Evolutionary conservation across 495 filamentous ascomycete species (phyloP).

Genomic region (Chaetomidium leptoderma): DNA sequence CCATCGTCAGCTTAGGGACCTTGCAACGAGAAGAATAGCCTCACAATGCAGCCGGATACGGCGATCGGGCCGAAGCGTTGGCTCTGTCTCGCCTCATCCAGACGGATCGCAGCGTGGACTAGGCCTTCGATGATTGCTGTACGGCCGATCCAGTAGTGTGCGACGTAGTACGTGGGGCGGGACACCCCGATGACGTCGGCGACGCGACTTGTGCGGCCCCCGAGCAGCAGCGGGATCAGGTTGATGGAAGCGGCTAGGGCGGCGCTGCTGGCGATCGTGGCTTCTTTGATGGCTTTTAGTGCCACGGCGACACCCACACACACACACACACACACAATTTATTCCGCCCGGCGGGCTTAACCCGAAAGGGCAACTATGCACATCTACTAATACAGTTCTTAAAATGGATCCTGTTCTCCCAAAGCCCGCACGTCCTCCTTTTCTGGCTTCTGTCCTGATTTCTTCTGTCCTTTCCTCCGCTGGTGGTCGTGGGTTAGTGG

Average conservation of each 20-base stretch:
- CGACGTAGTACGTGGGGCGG: constrained; percentile 1
- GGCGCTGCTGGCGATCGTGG: constrained; percentile 2
- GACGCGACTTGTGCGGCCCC: not conserved
- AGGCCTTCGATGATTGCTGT: constrained; percentile 2
- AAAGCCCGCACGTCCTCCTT: no score
- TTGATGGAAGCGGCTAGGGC: constrained; percentile 8
- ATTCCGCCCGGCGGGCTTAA: no score
- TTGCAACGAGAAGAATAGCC: not conserved
- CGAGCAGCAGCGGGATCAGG: constrained; percentile 4
- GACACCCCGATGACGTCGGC: constrained; percentile 1
- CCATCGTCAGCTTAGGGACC: constrained; percentile 2
- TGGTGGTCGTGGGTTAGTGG: no score
- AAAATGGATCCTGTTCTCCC: no score
- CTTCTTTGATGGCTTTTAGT: constrained; percentile 1
- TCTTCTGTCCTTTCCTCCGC: no score
- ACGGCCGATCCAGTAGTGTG: constrained; percentile 3
- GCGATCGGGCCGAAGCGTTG: not conserved
- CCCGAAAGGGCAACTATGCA: no score
- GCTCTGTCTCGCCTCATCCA: not conserved
- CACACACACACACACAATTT: no score
- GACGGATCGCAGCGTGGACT: not conserved
- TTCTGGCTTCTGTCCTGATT: not conserved
- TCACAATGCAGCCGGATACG: constrained; percentile 3
- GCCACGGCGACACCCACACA: constrained; percentile 1
- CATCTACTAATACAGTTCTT: no score